Conservation (phyloP, 2,329 filamentous ascomycete species). For the Fusarium sp. region DNA sequence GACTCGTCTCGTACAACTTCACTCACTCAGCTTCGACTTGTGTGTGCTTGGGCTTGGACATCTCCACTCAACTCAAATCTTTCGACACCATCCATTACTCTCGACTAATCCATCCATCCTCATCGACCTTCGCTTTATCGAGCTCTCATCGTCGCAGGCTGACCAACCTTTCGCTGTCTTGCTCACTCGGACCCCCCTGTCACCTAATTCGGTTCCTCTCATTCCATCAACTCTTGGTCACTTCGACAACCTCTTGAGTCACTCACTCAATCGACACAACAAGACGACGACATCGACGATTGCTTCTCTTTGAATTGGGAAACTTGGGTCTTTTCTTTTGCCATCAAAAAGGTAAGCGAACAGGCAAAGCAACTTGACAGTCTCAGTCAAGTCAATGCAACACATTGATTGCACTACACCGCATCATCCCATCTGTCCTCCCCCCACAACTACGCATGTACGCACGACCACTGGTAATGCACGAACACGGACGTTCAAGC, state of each 20-base stretch:
- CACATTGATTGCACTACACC: slow-evolving; percentile 28
- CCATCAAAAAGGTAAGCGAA: slow-evolving; percentile 14
- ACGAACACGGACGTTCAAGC: slow-evolving; percentile 16
- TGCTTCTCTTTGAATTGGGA: not conserved
- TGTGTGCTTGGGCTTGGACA: slow-evolving; percentile 25
- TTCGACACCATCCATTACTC: slow-evolving; percentile 13
- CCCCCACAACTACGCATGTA: slow-evolving; percentile 32
- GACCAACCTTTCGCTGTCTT: slow-evolving; percentile 11
- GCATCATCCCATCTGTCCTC: slow-evolving; percentile 19
- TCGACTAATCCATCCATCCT: slow-evolving; percentile 11
- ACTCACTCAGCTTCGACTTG: slow-evolving; percentile 21
- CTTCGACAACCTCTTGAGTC: slow-evolving; percentile 23
- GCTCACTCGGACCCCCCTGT: slow-evolving; percentile 1
- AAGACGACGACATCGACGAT: slow-evolving; percentile 10
- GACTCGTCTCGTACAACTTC: slow-evolving; percentile 19
- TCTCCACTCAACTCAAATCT: slow-evolving; percentile 6
- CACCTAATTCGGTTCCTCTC: slow-evolving; percentile 17
- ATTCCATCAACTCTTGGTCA: slow-evolving; percentile 33
- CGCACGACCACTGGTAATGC: slow-evolving; percentile 19
- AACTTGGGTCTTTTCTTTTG: not conserved
- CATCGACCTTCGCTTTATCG: slow-evolving; percentile 15
- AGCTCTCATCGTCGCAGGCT: slow-evolving; percentile 13
- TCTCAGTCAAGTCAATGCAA: slow-evolving; percentile 5
- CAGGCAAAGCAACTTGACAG: slow-evolving; percentile 16
- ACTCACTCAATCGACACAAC: slow-evolving; percentile 18